phyloP scores from a whole-genome alignment of 345 rosid genomes.

The Lepidium sativum region DNA sequence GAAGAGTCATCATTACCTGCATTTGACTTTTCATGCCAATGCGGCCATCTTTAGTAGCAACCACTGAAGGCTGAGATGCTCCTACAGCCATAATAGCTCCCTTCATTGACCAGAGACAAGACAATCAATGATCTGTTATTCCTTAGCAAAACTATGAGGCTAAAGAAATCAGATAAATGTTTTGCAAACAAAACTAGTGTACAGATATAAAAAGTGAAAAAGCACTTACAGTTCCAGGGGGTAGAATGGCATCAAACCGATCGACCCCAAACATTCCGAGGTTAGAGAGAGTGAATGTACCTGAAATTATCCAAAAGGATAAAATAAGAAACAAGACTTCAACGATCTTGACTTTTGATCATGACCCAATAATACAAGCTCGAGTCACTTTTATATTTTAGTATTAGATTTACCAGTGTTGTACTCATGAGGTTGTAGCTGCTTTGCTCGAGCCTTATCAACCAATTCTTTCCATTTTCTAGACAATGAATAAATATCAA shows the following conservation, averaged over 20 bases:
- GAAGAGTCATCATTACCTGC: constrained; percentile 84
- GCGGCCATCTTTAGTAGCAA: constrained; percentile 77
- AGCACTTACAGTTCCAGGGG: constrained; percentile 85
- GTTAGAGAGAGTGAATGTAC: constrained; percentile 93
- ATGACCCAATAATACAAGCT: not conserved
- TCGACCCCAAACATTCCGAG: constrained; percentile 98
- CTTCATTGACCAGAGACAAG: constrained; percentile 33
- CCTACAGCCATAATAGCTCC: constrained; percentile 99
- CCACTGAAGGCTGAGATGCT: constrained; percentile 74
- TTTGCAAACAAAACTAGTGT: not conserved
- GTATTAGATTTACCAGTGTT: constrained; percentile 48
- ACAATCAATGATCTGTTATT: not conserved
- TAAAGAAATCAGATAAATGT: not conserved
- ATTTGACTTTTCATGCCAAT: constrained; percentile 92
- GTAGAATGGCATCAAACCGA: constrained; percentile 93
- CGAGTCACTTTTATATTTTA: not conserved
- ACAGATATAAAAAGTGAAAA: not conserved
- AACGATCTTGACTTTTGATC: not conserved
- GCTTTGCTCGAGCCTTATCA: constrained; percentile 91
- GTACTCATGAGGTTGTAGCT: constrained; percentile 89
- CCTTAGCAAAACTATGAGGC: not conserved
- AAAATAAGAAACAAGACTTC: not conserved
- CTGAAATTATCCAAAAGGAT: constrained; percentile 28
- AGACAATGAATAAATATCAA: constrained; percentile 83
- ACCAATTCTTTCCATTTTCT: constrained; percentile 98